Percentiles rank a stretch among this genome's conserved stretches.
These are phyloP conservation scores for Biancaea sappan DNA, from an alignment of 306 rosid species.

Conservation along the genomic window DNA sequence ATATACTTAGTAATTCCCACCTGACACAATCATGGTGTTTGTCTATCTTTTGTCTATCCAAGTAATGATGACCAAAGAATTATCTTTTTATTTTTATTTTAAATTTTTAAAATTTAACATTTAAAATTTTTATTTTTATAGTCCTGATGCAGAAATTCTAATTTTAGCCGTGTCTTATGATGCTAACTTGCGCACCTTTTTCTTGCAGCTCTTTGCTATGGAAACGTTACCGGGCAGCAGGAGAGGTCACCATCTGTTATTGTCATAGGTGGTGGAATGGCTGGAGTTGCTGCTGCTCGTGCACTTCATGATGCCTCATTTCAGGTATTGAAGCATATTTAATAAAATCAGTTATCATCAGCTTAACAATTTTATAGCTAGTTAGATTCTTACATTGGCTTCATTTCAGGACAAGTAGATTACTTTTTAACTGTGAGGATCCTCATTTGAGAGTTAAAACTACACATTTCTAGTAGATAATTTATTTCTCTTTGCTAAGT, in stretches of 20 bases:
- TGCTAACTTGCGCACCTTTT: slow-evolving; percentile 5
- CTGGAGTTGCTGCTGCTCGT: slow-evolving; percentile 93
- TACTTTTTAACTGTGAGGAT: background rate
- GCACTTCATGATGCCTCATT: slow-evolving; percentile 89
- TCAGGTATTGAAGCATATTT: slow-evolving; percentile 56
- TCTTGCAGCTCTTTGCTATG: slow-evolving; percentile 60
- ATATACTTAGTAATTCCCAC: background rate
- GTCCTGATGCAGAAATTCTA: background rate
- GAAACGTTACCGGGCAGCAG: slow-evolving; percentile 45
- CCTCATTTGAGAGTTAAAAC: slow-evolving; percentile 15
- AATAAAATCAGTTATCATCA: background rate
- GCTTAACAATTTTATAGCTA: background rate
- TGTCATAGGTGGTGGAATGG: slow-evolving; percentile 93
- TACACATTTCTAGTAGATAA: background rate
- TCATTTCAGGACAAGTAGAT: background rate
- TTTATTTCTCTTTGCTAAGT: background rate
- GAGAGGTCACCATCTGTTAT: slow-evolving; percentile 86
- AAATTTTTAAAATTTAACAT: too few relatives aligned
- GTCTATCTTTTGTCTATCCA: background rate
- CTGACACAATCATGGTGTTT: background rate
- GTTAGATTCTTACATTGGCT: slow-evolving; percentile 10
- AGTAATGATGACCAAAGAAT: background rate
- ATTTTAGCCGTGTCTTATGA: background rate
- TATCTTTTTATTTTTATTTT: background rate
- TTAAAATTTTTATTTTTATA: background rate